Evolutionary conservation across 2,329 filamentous ascomycete genomes (phyloP).

Genomic region (Colletotrichum simmondsii): DNA sequence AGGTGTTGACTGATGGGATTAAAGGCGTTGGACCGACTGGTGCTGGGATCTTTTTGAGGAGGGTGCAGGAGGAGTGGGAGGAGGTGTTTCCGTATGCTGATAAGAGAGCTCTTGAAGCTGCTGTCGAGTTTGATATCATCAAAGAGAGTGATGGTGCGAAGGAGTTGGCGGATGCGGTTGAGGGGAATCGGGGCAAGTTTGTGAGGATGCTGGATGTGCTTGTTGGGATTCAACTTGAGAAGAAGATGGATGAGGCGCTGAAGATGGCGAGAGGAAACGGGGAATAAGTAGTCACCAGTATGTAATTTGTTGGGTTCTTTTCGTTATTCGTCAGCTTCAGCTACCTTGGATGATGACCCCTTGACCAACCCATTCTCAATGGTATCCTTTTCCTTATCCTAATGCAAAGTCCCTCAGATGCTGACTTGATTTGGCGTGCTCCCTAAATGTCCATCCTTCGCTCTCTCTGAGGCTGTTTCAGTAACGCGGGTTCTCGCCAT

Average conservation of each 20-base stretch:
- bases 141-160: not conserved
- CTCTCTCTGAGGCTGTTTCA: slow-evolving; percentile 10
- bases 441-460: too few relatives aligned
- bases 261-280: not conserved
- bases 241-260: slow-evolving; percentile 6
- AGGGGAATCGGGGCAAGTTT: not conserved
- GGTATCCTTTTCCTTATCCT: not conserved
- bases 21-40: slow-evolving; percentile 19
- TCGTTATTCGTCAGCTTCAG: slow-evolving; percentile 20
- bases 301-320: not conserved
- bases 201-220: slow-evolving; percentile 19
- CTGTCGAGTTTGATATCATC: not conserved
- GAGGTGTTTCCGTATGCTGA: slow-evolving; percentile 18
- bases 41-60: not conserved
- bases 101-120: not conserved
- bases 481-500: slow-evolving; percentile 39
- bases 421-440: not conserved
- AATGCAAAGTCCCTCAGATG: not conserved
- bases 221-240: slow-evolving; percentile 16
- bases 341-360: not conserved
- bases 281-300: not conserved
- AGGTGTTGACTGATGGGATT: not conserved
- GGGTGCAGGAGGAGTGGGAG: slow-evolving; percentile 9
- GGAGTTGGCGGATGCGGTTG: not conserved
- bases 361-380: not conserved